These are phyloP conservation scores for Solanum ossicruentum DNA, from an alignment of 257 asterid genomes.

Conservation along the genomic window DNA sequence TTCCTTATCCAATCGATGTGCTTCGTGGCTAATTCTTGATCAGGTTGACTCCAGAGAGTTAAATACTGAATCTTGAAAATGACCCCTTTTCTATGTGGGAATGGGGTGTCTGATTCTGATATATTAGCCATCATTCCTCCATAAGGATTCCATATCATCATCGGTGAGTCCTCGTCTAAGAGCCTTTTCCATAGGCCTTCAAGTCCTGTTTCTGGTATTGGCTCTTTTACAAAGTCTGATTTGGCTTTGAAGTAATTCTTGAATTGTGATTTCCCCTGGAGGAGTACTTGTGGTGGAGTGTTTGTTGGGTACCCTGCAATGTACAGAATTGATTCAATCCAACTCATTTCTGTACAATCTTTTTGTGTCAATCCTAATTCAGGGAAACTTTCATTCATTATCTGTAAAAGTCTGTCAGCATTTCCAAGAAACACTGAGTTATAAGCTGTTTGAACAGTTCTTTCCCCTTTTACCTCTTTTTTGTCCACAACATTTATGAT, in stretches of 20 bases:
- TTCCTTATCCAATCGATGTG: neutral
- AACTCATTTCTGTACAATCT: neutral
- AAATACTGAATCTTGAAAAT: neutral
- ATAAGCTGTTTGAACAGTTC: neutral
- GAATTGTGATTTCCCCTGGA: neutral
- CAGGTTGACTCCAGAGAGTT: neutral
- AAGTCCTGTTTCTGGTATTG: neutral
- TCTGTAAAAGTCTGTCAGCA: neutral
- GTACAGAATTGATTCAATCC: neutral
- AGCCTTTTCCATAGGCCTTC: neutral
- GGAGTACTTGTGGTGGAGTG: neutral
- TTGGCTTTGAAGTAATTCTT: neutral
- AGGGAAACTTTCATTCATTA: neutral
- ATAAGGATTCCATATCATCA: neutral
- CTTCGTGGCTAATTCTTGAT: neutral
- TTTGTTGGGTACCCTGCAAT: neutral
- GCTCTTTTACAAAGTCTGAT: conserved; percentile 1
- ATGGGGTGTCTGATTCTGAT: conserved; percentile 1
- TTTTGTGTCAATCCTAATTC: neutral
- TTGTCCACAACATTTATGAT: neutral
- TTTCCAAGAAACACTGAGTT: neutral
- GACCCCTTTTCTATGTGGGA: neutral
- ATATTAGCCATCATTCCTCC: conserved; percentile 4
- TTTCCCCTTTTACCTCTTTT: neutral
- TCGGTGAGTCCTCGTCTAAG: neutral